These are phyloP conservation scores for Trichoderma guizhouense DNA, from an alignment of 2,329 filamentous ascomycete species.

Conservation along the genomic window DNA sequence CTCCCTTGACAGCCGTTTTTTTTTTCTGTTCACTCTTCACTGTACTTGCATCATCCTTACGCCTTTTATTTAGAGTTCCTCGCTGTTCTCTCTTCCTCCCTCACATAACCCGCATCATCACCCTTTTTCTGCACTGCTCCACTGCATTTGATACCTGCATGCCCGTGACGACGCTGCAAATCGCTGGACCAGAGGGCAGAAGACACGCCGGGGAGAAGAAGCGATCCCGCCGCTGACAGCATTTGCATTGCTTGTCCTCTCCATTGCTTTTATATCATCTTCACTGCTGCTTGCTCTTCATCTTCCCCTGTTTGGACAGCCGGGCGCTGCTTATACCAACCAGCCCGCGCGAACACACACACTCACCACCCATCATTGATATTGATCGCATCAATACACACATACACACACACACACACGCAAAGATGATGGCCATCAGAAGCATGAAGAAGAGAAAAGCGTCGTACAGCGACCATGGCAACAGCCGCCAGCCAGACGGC, in stretches of 20 bases:
- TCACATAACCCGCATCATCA: background rate
- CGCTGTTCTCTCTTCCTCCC: background rate
- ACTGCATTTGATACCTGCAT: background rate
- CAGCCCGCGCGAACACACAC: background rate
- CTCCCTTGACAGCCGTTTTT: background rate
- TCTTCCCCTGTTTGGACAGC: background rate
- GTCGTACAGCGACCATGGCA: slow-evolving; percentile 7
- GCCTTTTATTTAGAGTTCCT: background rate
- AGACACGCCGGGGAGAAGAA: background rate
- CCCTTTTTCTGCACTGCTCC: background rate
- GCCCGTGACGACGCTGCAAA: background rate
- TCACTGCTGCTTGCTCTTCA: background rate
- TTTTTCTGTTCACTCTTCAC: no score
- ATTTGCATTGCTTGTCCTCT: background rate
- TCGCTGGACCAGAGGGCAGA: background rate
- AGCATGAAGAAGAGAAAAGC: slow-evolving; percentile 5
- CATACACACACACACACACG: background rate
- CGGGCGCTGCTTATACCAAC: background rate
- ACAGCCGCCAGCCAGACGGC: background rate
- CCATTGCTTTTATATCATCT: background rate
- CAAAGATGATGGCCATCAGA: background rate
- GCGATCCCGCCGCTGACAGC: background rate
- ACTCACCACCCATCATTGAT: background rate
- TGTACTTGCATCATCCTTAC: background rate
- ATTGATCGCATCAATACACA: background rate